phyloP scores from a whole-genome alignment of 441 rosid species.

The Pelargonium australe region DNA sequence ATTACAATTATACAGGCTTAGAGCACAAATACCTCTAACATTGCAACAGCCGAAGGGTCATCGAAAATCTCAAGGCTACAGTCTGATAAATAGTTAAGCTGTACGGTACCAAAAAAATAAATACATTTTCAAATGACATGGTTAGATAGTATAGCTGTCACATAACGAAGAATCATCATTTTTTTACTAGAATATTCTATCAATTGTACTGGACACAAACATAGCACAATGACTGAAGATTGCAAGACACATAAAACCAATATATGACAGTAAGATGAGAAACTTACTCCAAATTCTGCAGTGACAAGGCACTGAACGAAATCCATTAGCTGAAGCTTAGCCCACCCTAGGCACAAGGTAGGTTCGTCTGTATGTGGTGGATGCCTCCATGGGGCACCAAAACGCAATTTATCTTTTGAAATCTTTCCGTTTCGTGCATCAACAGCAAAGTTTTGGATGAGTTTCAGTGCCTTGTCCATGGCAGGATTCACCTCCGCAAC shows the following conservation, averaged over 20 bases:
- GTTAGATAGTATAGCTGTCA: not conserved
- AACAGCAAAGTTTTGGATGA: slow-evolving; percentile 60
- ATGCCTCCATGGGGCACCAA: slow-evolving; percentile 97
- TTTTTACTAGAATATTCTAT: not conserved
- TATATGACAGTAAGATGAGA: slow-evolving; percentile 12
- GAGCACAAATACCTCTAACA: slow-evolving; percentile 56
- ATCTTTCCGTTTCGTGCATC: slow-evolving; percentile 61
- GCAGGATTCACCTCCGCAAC: slow-evolving; percentile 82
- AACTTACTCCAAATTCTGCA: slow-evolving; percentile 70
- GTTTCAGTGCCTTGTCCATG: slow-evolving; percentile 63
- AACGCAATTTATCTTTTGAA: slow-evolving; percentile 54
- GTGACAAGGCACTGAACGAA: slow-evolving; percentile 67
- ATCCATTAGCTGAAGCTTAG: slow-evolving; percentile 91
- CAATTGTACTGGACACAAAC: not conserved
- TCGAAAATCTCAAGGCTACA: slow-evolving; percentile 80
- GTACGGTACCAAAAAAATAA: slow-evolving; percentile 11
- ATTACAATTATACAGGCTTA: not conserved
- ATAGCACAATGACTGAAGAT: slow-evolving; percentile 1
- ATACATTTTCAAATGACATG: not conserved
- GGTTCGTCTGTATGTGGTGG: slow-evolving; percentile 52
- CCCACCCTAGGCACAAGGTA: slow-evolving; percentile 46
- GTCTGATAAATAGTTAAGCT: slow-evolving; percentile 85
- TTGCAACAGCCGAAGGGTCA: slow-evolving; percentile 79
- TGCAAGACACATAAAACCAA: not conserved
- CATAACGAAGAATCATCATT: not conserved